Conservation (phyloP, 768 basidiomycete genomes). For the Amanita jacksonii region DNA sequence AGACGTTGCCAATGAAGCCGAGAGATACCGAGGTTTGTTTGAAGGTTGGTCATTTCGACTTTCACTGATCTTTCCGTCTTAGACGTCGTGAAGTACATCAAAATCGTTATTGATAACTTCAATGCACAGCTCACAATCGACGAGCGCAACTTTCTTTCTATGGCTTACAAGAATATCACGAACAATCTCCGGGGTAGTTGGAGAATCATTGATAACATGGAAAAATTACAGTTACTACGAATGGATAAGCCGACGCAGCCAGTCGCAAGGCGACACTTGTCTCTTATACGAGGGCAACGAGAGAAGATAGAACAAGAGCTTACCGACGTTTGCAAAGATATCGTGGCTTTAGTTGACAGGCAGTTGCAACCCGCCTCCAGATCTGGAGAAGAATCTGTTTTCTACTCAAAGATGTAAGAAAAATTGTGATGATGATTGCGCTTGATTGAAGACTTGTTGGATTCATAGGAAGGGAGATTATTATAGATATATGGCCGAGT, state of each 20-base stretch:
- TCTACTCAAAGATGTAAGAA: slow-evolving; percentile 81
- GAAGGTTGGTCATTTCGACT: not conserved
- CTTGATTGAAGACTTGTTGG: not conserved
- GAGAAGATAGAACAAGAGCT: slow-evolving; percentile 72
- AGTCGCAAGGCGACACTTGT: slow-evolving; percentile 35
- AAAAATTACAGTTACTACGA: slow-evolving; percentile 52
- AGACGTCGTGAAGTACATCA: slow-evolving; percentile 78
- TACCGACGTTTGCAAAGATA: slow-evolving; percentile 68
- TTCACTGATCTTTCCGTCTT: not conserved
- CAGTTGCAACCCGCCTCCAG: slow-evolving; percentile 38
- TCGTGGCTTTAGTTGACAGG: slow-evolving; percentile 59
- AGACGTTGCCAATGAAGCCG: slow-evolving; percentile 80
- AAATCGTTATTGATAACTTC: slow-evolving; percentile 57
- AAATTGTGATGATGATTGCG: not conserved
- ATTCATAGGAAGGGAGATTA: slow-evolving; percentile 55
- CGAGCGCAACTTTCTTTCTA: slow-evolving; percentile 81
- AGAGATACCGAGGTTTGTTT: slow-evolving; percentile 72
- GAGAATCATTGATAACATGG: slow-evolving; percentile 70
- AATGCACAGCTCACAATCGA: slow-evolving; percentile 68
- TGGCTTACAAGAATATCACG: slow-evolving; percentile 88
- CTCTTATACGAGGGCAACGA: slow-evolving; percentile 64
- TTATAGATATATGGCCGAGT: slow-evolving; percentile 85
- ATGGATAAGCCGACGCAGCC: slow-evolving; percentile 23
- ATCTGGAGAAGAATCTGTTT: slow-evolving; percentile 76
- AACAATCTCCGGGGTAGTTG: slow-evolving; percentile 78